Conservation (phyloP, 1,284 basidiomycete genomes). For the Hortiboletus rubellus region DNA sequence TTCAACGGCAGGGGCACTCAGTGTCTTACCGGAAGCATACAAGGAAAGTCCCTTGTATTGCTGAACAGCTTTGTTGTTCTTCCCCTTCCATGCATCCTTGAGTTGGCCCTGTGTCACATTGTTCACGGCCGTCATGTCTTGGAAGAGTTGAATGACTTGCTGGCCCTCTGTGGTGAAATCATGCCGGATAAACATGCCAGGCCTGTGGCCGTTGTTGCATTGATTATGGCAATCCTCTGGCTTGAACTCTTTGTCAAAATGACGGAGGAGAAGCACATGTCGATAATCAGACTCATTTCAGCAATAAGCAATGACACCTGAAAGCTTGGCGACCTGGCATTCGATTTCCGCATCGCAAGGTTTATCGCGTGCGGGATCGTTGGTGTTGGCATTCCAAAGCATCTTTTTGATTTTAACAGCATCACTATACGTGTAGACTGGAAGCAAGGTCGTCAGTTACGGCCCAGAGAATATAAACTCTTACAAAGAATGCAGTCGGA, state of each 20-base stretch:
- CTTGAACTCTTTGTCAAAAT: slow-evolving; percentile 69
- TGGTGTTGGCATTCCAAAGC: slow-evolving; percentile 51
- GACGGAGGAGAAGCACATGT: slow-evolving; percentile 77
- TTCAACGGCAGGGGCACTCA: slow-evolving; percentile 55
- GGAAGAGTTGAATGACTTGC: slow-evolving; percentile 54
- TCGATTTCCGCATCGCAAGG: slow-evolving; percentile 50
- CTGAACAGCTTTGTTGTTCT: slow-evolving; percentile 48
- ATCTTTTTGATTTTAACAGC: slow-evolving; percentile 48
- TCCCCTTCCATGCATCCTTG: slow-evolving; percentile 64
- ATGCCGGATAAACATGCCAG: slow-evolving; percentile 41
- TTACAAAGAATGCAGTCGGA: slow-evolving; percentile 64
- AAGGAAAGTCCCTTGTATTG: slow-evolving; percentile 47
- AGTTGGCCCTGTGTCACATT: slow-evolving; percentile 49
- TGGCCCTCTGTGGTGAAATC: slow-evolving; percentile 57
- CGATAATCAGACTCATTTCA: slow-evolving; percentile 85
- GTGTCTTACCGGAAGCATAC: slow-evolving; percentile 55
- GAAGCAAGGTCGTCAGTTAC: neutral
- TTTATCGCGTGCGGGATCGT: slow-evolving; percentile 32
- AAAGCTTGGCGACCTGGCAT: slow-evolving; percentile 56
- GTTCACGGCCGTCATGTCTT: slow-evolving; percentile 40
- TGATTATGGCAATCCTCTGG: slow-evolving; percentile 54
- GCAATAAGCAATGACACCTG: slow-evolving; percentile 69
- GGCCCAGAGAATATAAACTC: slow-evolving; percentile 12
- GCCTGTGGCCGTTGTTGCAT: slow-evolving; percentile 75
- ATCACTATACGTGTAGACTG: slow-evolving; percentile 61